Conservation (phyloP, 192 early-diverging fungal species). For the Backusella macrospora region DNA sequence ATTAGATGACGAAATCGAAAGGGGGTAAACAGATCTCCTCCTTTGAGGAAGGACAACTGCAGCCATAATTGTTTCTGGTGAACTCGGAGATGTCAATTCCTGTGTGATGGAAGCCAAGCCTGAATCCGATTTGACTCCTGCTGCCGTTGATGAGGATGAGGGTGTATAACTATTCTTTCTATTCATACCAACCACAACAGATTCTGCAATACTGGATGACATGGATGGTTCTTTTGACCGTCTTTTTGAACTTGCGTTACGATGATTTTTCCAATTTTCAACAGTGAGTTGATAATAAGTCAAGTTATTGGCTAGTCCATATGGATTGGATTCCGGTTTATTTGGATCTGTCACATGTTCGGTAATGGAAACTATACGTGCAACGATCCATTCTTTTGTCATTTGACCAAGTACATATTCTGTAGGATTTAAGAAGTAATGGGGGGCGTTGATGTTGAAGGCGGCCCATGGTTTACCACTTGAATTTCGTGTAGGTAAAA, state of each 20-base stretch:
- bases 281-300: constrained; percentile 56
- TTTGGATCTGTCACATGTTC: constrained; percentile 49
- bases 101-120: background rate
- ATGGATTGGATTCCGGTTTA: constrained; percentile 44
- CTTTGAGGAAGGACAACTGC: background rate
- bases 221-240: background rate
- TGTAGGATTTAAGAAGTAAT: constrained; percentile 55
- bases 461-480: constrained; percentile 60
- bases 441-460: constrained; percentile 58
- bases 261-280: constrained; percentile 44
- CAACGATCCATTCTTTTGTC: constrained; percentile 54
- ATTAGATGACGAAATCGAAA: constrained; percentile 19
- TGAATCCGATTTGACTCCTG: background rate
- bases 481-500: constrained; percentile 56
- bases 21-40: background rate
- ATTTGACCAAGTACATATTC: constrained; percentile 42
- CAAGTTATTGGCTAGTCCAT: constrained; percentile 52
- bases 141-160: background rate
- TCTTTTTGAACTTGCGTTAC: constrained; percentile 21
- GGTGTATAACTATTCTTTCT: constrained; percentile 11
- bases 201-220: background rate
- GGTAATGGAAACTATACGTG: constrained; percentile 50
- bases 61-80: background rate
- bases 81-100: background rate
- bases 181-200: background rate